A percentile compares a stretch with the other conserved stretches of the same genome.
Evolutionary conservation across 257 asterid species (phyloP).

Genomic region (Anisodus tanguticus): DNA sequence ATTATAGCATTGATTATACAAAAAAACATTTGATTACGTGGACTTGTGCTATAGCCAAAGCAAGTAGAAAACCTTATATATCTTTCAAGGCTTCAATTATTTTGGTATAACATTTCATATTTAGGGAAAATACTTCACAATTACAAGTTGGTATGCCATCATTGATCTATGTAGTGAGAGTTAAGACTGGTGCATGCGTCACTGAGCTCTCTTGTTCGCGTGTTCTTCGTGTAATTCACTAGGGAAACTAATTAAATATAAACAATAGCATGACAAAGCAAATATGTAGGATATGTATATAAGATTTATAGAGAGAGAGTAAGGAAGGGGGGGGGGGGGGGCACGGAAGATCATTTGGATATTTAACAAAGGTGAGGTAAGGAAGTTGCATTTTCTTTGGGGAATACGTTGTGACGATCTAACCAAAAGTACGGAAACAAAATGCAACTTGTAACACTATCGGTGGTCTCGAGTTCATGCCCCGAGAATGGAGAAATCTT

Average conservation of each 20-base stretch:
- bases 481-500: neutral
- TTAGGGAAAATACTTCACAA: neutral
- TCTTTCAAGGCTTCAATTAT: neutral
- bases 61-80: neutral
- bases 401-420: neutral
- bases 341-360: neutral
- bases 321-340: no score
- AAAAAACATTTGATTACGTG: no score
- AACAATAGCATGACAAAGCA: neutral
- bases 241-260: neutral
- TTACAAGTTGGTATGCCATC: conserved; percentile 24
- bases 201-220: neutral
- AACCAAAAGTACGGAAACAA: neutral
- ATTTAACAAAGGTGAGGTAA: neutral
- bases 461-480: neutral
- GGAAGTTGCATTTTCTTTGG: neutral
- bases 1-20: no score
- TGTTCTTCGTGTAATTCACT: neutral
- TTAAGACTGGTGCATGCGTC: conserved; percentile 21
- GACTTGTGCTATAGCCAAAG: neutral
- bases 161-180: neutral
- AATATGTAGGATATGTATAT: neutral
- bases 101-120: neutral
- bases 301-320: no score
- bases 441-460: neutral